Base-by-base conservation (phyloP, 306 rosid species). In the Carpinus fangiana region DNA sequence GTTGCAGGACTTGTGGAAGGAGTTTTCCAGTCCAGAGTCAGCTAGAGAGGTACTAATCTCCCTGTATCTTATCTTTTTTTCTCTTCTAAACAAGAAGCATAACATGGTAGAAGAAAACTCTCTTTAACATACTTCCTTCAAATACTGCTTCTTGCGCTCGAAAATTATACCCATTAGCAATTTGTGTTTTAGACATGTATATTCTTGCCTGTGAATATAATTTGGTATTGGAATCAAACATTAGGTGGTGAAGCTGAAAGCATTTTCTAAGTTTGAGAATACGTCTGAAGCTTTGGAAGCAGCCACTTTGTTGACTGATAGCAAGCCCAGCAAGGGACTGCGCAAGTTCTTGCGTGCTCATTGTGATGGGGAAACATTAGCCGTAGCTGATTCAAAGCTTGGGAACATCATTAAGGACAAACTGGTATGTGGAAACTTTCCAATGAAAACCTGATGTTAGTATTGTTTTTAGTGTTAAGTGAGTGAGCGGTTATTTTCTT, bases 371-470 rank as follows among this genome's bases (percentile, higher is more conserved):
- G 99, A 95, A 78, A 85, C 86, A 0, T 78, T 95, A 17, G 99
- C 88, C 23, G 99, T 95, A 2, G 92, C 98, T 16, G 97, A 95
- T 79, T 93, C 99, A 4, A 95, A 93, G 86, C 96, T 95, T 51
- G 98, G 98, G 81, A 90, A 80, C 73, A 64, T 90, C 56, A 91
- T 95, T 5, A 95, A 95, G 84, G 99, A 93, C 66, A 95, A 95
- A 83, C 76, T 95, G 92, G 99, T 95, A 52, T 65, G 89, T 0
- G 64, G 3, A 8, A 61, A 54, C 17, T 4, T 38, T 61, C 9
- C 74, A 18, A 20, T 48, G 16, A 43, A 18, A 41, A 52, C 41
- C 56, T 72, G 4, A 12, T 68, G 64, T 76, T 52, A 20, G 57
- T 77, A 31, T 43, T 51, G 13, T 62, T 28, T 41, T 52, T 2